Conservation (phyloP, 78 protist species). For the Dictyostelium intermedium region DNA sequence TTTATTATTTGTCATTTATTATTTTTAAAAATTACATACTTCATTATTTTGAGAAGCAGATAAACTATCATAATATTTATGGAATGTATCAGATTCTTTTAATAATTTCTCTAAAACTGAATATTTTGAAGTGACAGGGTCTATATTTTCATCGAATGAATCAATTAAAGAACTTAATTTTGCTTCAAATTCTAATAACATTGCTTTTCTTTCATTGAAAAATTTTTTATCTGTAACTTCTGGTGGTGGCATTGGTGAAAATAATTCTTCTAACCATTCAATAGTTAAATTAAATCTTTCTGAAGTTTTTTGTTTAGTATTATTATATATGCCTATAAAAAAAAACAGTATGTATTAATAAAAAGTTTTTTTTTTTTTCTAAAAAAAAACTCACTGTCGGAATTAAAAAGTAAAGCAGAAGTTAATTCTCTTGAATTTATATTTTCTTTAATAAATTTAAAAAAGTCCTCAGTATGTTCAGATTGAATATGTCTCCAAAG, state of each 20-base stretch:
- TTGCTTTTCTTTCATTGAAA: not conserved
- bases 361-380: not conserved
- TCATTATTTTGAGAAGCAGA: not conserved
- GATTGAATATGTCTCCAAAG: constrained; percentile 53
- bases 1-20: no score
- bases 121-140: not conserved
- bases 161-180: not conserved
- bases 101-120: not conserved
- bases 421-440: not conserved
- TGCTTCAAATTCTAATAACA: not conserved
- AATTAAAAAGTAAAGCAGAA: not conserved
- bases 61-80: constrained; percentile 12
- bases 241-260: constrained; percentile 36
- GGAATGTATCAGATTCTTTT: constrained; percentile 14
- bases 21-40: constrained; percentile 20
- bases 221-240: not conserved
- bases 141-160: constrained; percentile 10
- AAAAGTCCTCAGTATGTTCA: constrained; percentile 53
- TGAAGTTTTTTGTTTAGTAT: constrained; percentile 4
- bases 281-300: constrained; percentile 20
- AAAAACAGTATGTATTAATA: not conserved
- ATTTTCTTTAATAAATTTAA: constrained; percentile 32
- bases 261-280: constrained; percentile 51
- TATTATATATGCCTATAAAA: constrained; percentile 7
- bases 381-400: not conserved